These are phyloP conservation scores for Onygenales sp. DNA, from an alignment of 2,329 filamentous ascomycete genomes.

Conservation along the genomic window DNA sequence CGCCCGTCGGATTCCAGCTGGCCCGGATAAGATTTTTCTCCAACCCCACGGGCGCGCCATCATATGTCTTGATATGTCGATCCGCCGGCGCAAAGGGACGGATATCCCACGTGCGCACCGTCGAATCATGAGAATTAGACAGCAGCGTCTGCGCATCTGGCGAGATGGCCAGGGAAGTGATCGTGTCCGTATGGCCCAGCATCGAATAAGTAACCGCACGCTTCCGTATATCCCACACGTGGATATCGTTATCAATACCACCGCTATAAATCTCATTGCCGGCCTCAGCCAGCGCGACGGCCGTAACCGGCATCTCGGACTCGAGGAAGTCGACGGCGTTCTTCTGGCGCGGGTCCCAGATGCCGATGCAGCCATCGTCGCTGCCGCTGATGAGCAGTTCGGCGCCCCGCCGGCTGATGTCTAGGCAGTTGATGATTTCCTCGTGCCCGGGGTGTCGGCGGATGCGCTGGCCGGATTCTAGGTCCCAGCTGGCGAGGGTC, in stretches of 20 bases:
- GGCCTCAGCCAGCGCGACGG: conserved; percentile 81
- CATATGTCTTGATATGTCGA: conserved; percentile 75
- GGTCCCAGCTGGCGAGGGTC: conserved; percentile 89
- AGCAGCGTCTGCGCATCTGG: conserved; percentile 84
- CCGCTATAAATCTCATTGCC: conserved; percentile 93
- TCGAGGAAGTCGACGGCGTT: conserved; percentile 78
- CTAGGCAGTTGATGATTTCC: conserved; percentile 87
- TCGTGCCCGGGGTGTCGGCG: conserved; percentile 87
- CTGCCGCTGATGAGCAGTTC: conserved; percentile 85
- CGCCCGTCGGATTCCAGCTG: conserved; percentile 80
- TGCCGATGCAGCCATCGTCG: conserved; percentile 85
- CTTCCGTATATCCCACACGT: conserved; percentile 93
- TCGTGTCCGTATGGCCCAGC: conserved; percentile 80
- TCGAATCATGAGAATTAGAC: conserved; percentile 89
- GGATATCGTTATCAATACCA: conserved; percentile 94
- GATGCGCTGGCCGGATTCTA: conserved; percentile 85
- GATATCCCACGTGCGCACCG: conserved; percentile 91
- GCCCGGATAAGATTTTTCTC: conserved; percentile 88
- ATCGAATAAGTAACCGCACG: conserved; percentile 80
- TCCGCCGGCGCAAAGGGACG: conserved; percentile 86
- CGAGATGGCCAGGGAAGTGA: conserved; percentile 84
- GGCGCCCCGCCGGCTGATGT: conserved; percentile 80
- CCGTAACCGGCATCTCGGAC: conserved; percentile 86
- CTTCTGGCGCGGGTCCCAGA: conserved; percentile 93
- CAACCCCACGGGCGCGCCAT: conserved; percentile 76